These are phyloP conservation scores for Pythium vanterpoolii DNA, from an alignment of 352 stramenopile species.

Conservation along the genomic window DNA sequence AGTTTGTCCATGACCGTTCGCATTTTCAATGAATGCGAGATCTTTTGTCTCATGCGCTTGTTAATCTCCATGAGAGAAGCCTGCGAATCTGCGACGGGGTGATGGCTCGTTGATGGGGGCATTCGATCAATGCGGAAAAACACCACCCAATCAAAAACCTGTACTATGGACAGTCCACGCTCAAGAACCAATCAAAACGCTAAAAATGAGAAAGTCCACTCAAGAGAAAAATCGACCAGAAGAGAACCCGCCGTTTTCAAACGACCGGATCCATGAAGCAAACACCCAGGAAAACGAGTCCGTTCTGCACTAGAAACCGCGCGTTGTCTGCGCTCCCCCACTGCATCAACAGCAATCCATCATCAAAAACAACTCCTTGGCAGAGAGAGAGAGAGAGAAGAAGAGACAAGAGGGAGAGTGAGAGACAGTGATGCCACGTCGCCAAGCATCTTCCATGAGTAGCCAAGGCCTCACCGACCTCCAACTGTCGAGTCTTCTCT, in stretches of 20 bases:
- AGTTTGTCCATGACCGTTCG: neutral
- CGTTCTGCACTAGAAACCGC: too few species aligned
- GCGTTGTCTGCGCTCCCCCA: too few species aligned
- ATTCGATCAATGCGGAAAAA: neutral
- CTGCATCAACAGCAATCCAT: neutral
- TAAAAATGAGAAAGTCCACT: neutral
- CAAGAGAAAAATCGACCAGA: neutral
- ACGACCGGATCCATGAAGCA: neutral
- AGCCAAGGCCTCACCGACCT: neutral
- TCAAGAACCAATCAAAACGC: neutral
- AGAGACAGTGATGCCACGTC: neutral
- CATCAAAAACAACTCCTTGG: neutral
- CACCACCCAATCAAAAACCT: slow-evolving; percentile 4
- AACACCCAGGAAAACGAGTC: too few species aligned
- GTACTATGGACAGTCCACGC: neutral
- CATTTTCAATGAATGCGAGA: neutral
- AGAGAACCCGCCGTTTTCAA: slow-evolving; percentile 6
- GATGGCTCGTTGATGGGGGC: neutral
- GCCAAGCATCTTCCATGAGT: neutral
- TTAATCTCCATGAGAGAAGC: neutral
- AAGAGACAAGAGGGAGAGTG: neutral
- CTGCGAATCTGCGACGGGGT: neutral
- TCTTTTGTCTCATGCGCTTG: neutral
- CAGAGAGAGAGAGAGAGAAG: neutral
- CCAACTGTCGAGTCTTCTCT: neutral